phyloP scores from a whole-genome alignment of 495 filamentous ascomycete species.

The Aspergillus saccharolyticus region DNA sequence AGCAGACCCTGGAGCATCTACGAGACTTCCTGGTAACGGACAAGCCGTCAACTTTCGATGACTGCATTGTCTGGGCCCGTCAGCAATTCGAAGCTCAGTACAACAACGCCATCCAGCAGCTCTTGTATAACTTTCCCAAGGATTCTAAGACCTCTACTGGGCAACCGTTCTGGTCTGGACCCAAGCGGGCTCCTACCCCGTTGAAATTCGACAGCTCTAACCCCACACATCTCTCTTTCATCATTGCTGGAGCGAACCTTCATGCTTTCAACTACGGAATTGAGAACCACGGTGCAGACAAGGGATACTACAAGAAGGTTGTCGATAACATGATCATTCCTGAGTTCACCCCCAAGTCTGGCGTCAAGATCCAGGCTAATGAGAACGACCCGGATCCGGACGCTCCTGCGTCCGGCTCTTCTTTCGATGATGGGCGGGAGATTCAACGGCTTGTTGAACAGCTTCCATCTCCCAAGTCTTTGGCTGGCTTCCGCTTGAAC shows the following conservation, averaged over 20 bases:
- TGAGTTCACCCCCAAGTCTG: slow-evolving; percentile 86
- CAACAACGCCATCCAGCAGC: slow-evolving; percentile 93
- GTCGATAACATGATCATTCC: slow-evolving; percentile 93
- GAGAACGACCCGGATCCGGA: slow-evolving; percentile 96
- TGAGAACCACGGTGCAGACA: slow-evolving; percentile 62
- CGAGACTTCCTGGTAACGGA: slow-evolving; percentile 88
- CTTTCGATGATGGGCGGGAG: slow-evolving; percentile 66
- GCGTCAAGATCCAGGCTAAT: slow-evolving; percentile 94
- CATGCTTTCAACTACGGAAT: slow-evolving; percentile 98
- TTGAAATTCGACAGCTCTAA: slow-evolving; percentile 83
- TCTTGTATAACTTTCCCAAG: slow-evolving; percentile 96
- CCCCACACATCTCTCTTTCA: slow-evolving; percentile 76
- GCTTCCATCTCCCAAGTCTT: slow-evolving; percentile 71
- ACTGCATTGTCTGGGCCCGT: slow-evolving; percentile 92
- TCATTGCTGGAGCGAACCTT: slow-evolving; percentile 83
- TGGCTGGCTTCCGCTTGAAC: slow-evolving; percentile 80
- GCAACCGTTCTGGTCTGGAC: slow-evolving; percentile 95
- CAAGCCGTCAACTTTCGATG: slow-evolving; percentile 88
- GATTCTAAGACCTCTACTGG: slow-evolving; percentile 84
- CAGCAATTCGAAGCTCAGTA: slow-evolving; percentile 94
- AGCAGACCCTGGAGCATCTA: slow-evolving; percentile 86
- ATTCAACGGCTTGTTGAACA: slow-evolving; percentile 58
- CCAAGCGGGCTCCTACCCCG: slow-evolving; percentile 92
- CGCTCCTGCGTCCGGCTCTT: slow-evolving; percentile 46
- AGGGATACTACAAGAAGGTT: slow-evolving; percentile 66